Percentiles rank a stretch among this genome's conserved stretches.
These are phyloP conservation scores for Rhynchosporium agropyri DNA, from an alignment of 2,329 filamentous ascomycete genomes.

Conservation along the genomic window DNA sequence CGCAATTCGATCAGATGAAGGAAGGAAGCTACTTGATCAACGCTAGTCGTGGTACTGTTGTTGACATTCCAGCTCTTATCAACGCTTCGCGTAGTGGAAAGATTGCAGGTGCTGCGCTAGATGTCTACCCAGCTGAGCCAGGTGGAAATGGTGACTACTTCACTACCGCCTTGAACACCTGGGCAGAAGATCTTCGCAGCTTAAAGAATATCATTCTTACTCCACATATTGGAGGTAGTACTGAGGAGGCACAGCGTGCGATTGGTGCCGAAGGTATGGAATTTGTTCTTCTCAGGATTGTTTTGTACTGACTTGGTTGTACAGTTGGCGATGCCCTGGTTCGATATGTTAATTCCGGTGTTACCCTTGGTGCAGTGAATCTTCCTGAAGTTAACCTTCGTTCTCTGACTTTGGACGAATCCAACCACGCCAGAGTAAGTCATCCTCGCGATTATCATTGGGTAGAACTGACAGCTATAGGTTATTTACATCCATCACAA, in stretches of 20 bases:
- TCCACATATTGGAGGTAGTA: slow-evolving; percentile 96
- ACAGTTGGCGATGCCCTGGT: slow-evolving; percentile 81
- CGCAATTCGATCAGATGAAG: slow-evolving; percentile 87
- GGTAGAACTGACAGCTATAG: slow-evolving; percentile 44
- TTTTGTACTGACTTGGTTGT: slow-evolving; percentile 9
- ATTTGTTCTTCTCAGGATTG: background rate
- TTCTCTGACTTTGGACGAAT: slow-evolving; percentile 86
- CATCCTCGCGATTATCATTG: background rate
- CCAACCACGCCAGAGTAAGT: slow-evolving; percentile 78
- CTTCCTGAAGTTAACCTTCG: slow-evolving; percentile 92
- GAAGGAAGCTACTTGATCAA: slow-evolving; percentile 93
- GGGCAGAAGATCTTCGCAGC: slow-evolving; percentile 80
- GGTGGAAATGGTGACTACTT: slow-evolving; percentile 96
- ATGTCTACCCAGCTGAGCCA: slow-evolving; percentile 94
- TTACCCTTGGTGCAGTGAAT: slow-evolving; percentile 90
- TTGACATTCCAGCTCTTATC: slow-evolving; percentile 91
- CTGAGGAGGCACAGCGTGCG: slow-evolving; percentile 93
- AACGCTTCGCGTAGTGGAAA: slow-evolving; percentile 84
- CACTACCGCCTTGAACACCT: slow-evolving; percentile 77
- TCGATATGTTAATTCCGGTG: slow-evolving; percentile 93
- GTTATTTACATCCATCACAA: slow-evolving; percentile 98
- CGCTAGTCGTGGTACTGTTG: slow-evolving; percentile 88
- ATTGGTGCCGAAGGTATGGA: slow-evolving; percentile 80
- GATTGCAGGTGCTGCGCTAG: slow-evolving; percentile 90
- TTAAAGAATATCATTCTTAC: slow-evolving; percentile 94